Base-by-base conservation (phyloP, 331 rosid species). In the Phaseolus coccineus region DNA sequence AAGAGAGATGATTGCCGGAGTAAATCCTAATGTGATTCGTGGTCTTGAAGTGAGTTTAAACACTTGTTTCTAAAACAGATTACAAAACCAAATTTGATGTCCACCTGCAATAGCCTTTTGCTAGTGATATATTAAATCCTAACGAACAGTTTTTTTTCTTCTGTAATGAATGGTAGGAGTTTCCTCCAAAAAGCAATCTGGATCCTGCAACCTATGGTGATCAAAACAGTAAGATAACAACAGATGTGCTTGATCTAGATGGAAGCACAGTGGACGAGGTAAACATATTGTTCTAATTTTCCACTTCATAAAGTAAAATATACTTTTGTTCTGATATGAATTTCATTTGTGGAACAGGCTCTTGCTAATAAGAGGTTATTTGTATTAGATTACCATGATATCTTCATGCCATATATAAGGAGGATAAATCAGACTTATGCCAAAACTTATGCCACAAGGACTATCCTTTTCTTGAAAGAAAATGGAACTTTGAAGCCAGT, bases 121-220 rank as follows among this genome's bases (percentile, higher is more conserved):
- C 28, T 37, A 37, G 24, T 42, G 13, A 22, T 39, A 66, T 42
- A 42, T 9, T 42, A 9, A 65, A 33, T 4, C 4, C 37, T 33
- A 19, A 19, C 22, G 22, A 19, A 19, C 22, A 19, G 22, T 33
- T 5, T 33, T 33, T 33, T 33, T 27, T 4, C 7, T 16, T 15
- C 15, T 73, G 48, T 30, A 37, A 76, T 63, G 31, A 22, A 72
- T 66, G 75, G 13, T 83, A 92, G 97, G 91, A 77, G 42, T 94
- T 94, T 50, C 96, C 97, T 2, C 97, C 97, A 0, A 65, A 77
- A 69, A 94, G 97, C 90, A 90, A 77, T 35, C 85, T 94, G 9
- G 96, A 94, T 69, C 86, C 76, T 12, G 37, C 77, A 25, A 71
- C 74, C 44, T 90, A 87, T 56, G 98, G 97, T 42, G 90, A 94